phyloP scores from a whole-genome alignment of 1,284 basidiomycete genomes.

The Athelia sp. region DNA sequence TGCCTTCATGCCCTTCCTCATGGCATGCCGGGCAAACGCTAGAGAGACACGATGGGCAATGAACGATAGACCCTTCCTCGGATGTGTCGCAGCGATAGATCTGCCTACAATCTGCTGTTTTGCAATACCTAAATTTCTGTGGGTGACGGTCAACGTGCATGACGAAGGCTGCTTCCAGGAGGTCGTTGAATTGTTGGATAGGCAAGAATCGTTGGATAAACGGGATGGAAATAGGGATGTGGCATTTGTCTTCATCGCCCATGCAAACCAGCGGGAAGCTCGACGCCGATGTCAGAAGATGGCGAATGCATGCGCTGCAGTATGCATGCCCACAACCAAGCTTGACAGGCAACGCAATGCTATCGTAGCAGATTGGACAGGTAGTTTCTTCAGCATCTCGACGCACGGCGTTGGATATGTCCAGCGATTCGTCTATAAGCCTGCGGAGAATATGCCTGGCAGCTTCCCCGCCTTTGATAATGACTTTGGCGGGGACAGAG shows the following conservation, averaged over 20 bases:
- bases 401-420: not conserved
- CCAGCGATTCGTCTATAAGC: not conserved
- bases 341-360: slow-evolving; percentile 34
- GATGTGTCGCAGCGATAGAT: slow-evolving; percentile 37
- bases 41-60: not conserved
- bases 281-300: slow-evolving; percentile 35
- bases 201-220: slow-evolving; percentile 42
- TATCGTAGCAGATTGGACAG: slow-evolving; percentile 33
- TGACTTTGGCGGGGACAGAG: not conserved
- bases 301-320: slow-evolving; percentile 45
- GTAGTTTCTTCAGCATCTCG: not conserved
- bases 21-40: slow-evolving; percentile 37
- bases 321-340: slow-evolving; percentile 51
- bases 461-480: not conserved
- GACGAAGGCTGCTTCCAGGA: slow-evolving; percentile 29
- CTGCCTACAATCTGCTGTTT: slow-evolving; percentile 52
- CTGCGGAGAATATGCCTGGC: not conserved
- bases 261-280: not conserved
- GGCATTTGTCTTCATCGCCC: slow-evolving; percentile 32
- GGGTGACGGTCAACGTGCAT: not conserved
- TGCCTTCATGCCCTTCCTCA: slow-evolving; percentile 43
- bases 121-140: slow-evolving; percentile 44
- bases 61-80: not conserved
- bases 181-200: slow-evolving; percentile 33
- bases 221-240: slow-evolving; percentile 43